phyloP scores from a whole-genome alignment of 2,329 filamentous ascomycete genomes.

The Colletotrichum zoysiae region DNA sequence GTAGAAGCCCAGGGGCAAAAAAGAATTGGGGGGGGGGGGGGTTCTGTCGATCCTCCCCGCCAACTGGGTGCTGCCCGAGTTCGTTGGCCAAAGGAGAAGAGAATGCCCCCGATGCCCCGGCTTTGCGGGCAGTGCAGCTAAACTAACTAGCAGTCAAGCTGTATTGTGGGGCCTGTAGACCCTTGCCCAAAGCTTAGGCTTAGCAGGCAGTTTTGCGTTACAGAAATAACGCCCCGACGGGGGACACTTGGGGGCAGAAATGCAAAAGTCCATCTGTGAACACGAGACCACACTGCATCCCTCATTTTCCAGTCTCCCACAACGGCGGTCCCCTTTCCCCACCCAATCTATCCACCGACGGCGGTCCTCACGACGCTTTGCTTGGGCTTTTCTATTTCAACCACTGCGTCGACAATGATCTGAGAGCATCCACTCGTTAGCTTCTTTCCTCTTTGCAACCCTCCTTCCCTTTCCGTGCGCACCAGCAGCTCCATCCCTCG shows the following conservation, averaged over 20 bases:
- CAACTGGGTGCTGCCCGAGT: neutral
- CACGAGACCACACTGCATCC: conserved; percentile 31
- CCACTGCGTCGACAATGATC: conserved; percentile 12
- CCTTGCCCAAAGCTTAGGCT: conserved; percentile 30
- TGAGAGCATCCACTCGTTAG: conserved; percentile 7
- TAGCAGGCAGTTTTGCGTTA: conserved; percentile 33
- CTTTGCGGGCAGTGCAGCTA: conserved; percentile 16
- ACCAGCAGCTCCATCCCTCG: neutral
- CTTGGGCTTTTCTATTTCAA: conserved; percentile 3
- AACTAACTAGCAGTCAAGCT: neutral
- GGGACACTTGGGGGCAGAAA: conserved; percentile 36
- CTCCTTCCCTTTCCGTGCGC: conserved; percentile 13
- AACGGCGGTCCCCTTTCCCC: neutral
- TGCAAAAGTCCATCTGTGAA: conserved; percentile 29
- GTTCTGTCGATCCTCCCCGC: conserved; percentile 19
- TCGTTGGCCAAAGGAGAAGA: neutral
- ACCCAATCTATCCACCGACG: neutral
- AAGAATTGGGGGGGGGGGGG: neutral
- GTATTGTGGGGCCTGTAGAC: neutral
- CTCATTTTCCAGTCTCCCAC: conserved; percentile 16
- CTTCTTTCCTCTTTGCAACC: neutral
- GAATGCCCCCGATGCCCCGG: conserved; percentile 2
- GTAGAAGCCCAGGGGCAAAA: neutral
- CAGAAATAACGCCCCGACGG: conserved; percentile 25
- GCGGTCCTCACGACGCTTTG: conserved; percentile 4